A percentile compares a stretch with the other conserved stretches of the same genome.
Evolutionary conservation across 805 yeast genomes (phyloP).

Genomic region (Citeromyces nyonsensis): DNA sequence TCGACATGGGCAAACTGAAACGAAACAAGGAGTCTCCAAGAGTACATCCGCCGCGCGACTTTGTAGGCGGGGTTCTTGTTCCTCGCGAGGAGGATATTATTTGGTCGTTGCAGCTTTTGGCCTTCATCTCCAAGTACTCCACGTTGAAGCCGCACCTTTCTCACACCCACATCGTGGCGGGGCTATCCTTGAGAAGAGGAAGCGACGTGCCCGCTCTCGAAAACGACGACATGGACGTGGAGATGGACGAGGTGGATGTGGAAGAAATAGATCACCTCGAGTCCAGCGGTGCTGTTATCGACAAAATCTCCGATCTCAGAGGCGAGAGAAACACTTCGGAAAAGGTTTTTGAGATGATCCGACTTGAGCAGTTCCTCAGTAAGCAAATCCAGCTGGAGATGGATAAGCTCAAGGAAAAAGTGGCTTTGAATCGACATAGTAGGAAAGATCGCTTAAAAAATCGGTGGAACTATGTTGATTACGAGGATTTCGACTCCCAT

Average conservation of each 20-base stretch:
- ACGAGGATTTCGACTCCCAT: constrained; percentile 14
- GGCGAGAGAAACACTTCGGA: neutral
- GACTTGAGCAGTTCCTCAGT: no score
- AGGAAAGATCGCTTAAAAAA: no score
- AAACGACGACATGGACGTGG: neutral
- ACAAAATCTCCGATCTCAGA: neutral
- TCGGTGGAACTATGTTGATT: constrained; percentile 27
- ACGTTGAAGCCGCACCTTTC: constrained; percentile 61
- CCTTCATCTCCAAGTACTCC: constrained; percentile 87
- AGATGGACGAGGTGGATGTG: constrained; percentile 1
- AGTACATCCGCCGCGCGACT: constrained; percentile 17
- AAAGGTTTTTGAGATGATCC: no score
- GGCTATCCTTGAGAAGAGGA: constrained; percentile 35
- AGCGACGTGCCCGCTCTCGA: constrained; percentile 1
- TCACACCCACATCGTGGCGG: constrained; percentile 58
- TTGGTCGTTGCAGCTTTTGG: constrained; percentile 84
- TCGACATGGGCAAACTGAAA: neutral
- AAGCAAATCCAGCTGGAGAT: no score
- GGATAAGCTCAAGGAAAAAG: no score
- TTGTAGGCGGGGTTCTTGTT: constrained; percentile 56
- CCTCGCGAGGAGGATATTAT: constrained; percentile 90
- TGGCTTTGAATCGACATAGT: no score
- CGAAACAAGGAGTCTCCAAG: neutral
- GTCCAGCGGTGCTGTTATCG: neutral
- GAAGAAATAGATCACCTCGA: constrained; percentile 1